phyloP scores from a whole-genome alignment of 1,284 basidiomycete species.

The Ceratobasidium sp. region DNA sequence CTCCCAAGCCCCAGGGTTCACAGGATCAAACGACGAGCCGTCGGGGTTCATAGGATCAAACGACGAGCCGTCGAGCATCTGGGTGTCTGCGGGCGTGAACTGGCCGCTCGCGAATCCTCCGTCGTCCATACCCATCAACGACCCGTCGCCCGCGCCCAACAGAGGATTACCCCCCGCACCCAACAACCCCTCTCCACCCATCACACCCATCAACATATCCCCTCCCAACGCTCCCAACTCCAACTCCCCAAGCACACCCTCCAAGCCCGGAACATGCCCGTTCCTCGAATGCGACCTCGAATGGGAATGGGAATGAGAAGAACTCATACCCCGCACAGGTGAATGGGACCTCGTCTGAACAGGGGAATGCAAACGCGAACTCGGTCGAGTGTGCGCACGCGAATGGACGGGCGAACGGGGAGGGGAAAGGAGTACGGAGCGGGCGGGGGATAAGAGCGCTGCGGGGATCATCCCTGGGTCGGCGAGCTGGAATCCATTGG shows the following conservation, averaged over 20 bases:
- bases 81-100: constrained; percentile 13
- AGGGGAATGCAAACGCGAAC: constrained; percentile 23
- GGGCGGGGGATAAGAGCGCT: constrained; percentile 17
- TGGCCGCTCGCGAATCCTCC: constrained; percentile 2
- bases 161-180: not conserved
- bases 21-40: too few species aligned
- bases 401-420: constrained; percentile 37
- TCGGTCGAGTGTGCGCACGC: constrained; percentile 17
- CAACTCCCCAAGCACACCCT: not conserved
- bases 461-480: constrained; percentile 1
- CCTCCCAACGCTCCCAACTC: too few species aligned
- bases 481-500: constrained; percentile 12
- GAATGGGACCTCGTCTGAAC: constrained; percentile 32
- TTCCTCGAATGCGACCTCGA: constrained; percentile 27
- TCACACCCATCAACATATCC: not conserved
- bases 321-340: not conserved
- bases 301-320: not conserved
- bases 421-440: constrained; percentile 29
- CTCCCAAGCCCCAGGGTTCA: constrained; percentile 13
- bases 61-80: constrained; percentile 24
- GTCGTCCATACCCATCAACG: constrained; percentile 26
- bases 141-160: constrained; percentile 3
- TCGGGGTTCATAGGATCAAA: constrained; percentile 14
- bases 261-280: not conserved
- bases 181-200: constrained; percentile 5